Percentiles rank a stretch among this genome's conserved stretches.
phyloP scores from a whole-genome alignment of 768 basidiomycete species.

The Amanita rubescens region DNA sequence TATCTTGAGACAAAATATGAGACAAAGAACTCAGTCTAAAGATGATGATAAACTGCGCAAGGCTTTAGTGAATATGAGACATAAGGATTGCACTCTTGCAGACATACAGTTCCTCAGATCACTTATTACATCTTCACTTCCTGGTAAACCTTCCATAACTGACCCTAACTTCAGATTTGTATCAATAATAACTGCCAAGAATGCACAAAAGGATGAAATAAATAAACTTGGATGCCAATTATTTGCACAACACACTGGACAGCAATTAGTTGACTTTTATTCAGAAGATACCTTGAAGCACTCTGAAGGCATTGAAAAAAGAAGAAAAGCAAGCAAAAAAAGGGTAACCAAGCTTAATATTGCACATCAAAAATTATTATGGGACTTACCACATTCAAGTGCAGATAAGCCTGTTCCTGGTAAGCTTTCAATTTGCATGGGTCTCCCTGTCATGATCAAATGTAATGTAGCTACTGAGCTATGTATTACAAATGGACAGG shows the following conservation, averaged over 20 bases:
- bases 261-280: conserved; percentile 20
- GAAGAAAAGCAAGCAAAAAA: too few relatives aligned
- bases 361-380: too few relatives aligned
- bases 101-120: conserved; percentile 20
- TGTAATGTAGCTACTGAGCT: too few relatives aligned
- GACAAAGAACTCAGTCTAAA: conserved; percentile 12
- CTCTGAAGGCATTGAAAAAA: too few relatives aligned
- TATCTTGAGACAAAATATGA: conserved; percentile 28
- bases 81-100: conserved; percentile 21
- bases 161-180: conserved; percentile 19
- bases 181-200: conserved; percentile 27
- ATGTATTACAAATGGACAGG: conserved; percentile 30
- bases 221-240: conserved; percentile 19
- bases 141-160: not conserved
- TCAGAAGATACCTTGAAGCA: conserved; percentile 13
- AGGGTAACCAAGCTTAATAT: too few relatives aligned
- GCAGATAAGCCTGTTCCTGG: too few relatives aligned
- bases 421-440: too few relatives aligned
- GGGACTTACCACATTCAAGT: too few relatives aligned
- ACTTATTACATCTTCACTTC: conserved; percentile 5
- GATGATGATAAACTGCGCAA: conserved; percentile 19
- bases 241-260: conserved; percentile 22
- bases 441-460: too few relatives aligned
- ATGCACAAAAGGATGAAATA: conserved; percentile 24
- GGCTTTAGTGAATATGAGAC: conserved; percentile 26